Evolutionary conservation across 192 early-diverging fungal genomes (phyloP), one percentile per base, ranked within the genome.

Genomic region (Rhizoclosmatium sp.): DNA sequence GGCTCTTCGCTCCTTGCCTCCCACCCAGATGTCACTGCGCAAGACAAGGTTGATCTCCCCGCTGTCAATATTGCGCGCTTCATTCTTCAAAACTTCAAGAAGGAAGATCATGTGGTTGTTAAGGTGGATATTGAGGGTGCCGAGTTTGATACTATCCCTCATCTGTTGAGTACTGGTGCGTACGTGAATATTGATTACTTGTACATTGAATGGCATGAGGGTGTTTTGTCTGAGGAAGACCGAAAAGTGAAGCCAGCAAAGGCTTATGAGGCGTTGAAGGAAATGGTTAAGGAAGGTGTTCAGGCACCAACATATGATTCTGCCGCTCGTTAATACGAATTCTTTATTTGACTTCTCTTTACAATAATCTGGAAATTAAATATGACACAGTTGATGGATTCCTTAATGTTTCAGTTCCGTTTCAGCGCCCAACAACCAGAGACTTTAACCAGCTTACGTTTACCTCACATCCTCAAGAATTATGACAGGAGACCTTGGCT

Each of bases 41-140:
- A 19, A 23, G 23, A 4, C 7, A 62, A 40, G 21, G 5, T 5
- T 7, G 39, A 62, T 21, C 7, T 76, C 1, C 75, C n/a, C n/a
- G 59, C 75, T 44, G 48, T 65, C 9, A 44, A 76, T 62, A 66
- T 76, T 68, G 59, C 64, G 16, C 56, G 61, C 2, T 76, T 64
- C 59, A 59, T 76, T 41, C 45, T 66, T 2, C 5, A 40, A 21
- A 76, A 64, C n/a, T 64, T 64, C 7, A 19, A 2, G 39, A 10
- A 10, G 40, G 58, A 64, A 10, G 72, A 75, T 59, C 31, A 31
- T 75, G 72, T 75, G 23, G 72, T 75, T 59, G 72, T 75, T 58
- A 75, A 75, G 21, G 21, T 75, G 72, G 72, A 75, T 75, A 61
- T 75, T 19, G 72, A 75, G 59, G 72, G 72, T 16, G 72, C 72